phyloP scores from a whole-genome alignment of 768 basidiomycete species.

The Auriscalpium microsporum region DNA sequence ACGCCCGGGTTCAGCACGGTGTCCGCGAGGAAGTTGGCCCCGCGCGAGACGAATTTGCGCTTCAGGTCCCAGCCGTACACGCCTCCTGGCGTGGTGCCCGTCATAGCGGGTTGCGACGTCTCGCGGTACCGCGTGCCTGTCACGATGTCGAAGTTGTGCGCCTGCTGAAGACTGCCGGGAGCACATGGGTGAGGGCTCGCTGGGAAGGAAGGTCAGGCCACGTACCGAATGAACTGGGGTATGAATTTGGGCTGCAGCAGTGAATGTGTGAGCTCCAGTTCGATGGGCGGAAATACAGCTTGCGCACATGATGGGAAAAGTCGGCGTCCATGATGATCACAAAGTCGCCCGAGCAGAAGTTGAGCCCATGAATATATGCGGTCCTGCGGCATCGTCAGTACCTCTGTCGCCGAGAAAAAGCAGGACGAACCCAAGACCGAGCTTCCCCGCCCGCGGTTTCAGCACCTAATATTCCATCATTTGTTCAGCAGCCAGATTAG shows the following conservation, averaged over 20 bases:
- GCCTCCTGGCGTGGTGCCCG: constrained; percentile 65
- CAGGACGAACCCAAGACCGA: constrained; percentile 70
- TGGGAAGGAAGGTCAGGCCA: background rate
- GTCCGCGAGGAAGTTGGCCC: constrained; percentile 86
- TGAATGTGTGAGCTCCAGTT: background rate
- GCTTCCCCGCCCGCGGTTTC: constrained; percentile 82
- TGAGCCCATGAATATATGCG: constrained; percentile 86
- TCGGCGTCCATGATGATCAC: constrained; percentile 98
- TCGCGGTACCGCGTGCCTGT: constrained; percentile 85
- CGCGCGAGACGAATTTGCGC: constrained; percentile 79
- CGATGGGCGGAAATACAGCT: background rate
- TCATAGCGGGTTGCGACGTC: constrained; percentile 45
- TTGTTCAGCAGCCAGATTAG: background rate
- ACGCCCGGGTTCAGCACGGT: constrained; percentile 80
- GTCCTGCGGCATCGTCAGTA: constrained; percentile 41
- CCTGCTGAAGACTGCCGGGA: constrained; percentile 58
- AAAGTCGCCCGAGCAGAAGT: constrained; percentile 86
- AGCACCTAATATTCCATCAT: constrained; percentile 43
- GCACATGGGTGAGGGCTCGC: background rate
- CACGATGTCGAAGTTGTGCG: constrained; percentile 87
- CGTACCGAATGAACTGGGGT: constrained; percentile 79
- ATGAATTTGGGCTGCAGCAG: constrained; percentile 80
- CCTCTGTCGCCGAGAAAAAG: background rate
- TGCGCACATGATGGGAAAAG: constrained; percentile 84
- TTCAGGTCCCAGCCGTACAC: constrained; percentile 92